A percentile compares a stretch with the other conserved stretches of the same genome.
These are phyloP conservation scores for Penicillium decumbens DNA, from an alignment of 2,329 filamentous ascomycete genomes.

Conservation along the genomic window DNA sequence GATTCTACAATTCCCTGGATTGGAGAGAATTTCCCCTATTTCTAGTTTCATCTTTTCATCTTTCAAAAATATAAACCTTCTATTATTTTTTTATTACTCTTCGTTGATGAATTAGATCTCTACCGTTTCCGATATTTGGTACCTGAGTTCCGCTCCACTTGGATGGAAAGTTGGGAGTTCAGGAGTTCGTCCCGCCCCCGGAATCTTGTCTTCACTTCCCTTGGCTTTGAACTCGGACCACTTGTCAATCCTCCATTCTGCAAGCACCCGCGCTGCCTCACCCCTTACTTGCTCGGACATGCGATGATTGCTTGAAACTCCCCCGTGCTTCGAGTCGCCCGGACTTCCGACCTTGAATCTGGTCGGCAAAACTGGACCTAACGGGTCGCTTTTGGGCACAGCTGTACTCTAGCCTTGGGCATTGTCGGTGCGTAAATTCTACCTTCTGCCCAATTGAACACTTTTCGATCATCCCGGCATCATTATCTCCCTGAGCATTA, in stretches of 20 bases:
- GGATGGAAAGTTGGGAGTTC: constrained; percentile 6
- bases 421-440: constrained; percentile 13
- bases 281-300: constrained; percentile 12
- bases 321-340: constrained; percentile 4
- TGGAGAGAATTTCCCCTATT: constrained; percentile 3
- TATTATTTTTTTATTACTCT: too few relatives aligned
- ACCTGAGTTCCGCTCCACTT: constrained; percentile 5
- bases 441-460: neutral
- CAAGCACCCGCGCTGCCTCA: constrained; percentile 3
- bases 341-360: neutral
- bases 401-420: constrained; percentile 6
- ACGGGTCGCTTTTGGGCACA: constrained; percentile 7
- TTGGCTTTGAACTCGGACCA: neutral
- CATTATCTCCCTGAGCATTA: neutral
- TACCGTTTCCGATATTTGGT: constrained; percentile 1
- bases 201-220: constrained; percentile 1
- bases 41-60: neutral
- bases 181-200: constrained; percentile 23
- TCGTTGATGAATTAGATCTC: neutral
- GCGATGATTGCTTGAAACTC: constrained; percentile 15
- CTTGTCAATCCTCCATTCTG: constrained; percentile 1
- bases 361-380: neutral
- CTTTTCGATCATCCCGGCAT: neutral
- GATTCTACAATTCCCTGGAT: neutral
- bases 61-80: neutral